Percentiles rank a stretch among this genome's conserved stretches.
These are phyloP conservation scores for Corynascus novoguineensis DNA, from an alignment of 495 filamentous ascomycete species.

Conservation along the genomic window DNA sequence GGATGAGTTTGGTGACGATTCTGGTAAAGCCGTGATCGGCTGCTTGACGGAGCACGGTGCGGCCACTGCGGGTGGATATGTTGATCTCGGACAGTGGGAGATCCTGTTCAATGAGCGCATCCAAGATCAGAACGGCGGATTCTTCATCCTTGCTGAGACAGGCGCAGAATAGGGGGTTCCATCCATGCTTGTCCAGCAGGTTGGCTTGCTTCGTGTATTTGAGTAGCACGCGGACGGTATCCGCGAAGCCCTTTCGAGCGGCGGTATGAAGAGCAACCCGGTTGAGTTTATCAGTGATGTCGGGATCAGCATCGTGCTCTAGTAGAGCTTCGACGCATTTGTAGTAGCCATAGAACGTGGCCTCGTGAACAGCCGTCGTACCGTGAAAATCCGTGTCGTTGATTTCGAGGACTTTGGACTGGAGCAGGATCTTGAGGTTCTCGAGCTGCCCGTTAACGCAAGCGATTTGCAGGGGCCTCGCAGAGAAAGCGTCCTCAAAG, in stretches of 20 bases:
- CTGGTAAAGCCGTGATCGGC: conserved; percentile 19
- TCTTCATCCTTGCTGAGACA: conserved; percentile 15
- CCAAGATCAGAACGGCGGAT: conserved; percentile 16
- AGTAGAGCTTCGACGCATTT: conserved; percentile 16
- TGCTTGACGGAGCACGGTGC: conserved; percentile 25
- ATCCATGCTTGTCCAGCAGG: conserved; percentile 14
- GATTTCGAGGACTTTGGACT: conserved; percentile 14
- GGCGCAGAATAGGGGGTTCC: conserved; percentile 24
- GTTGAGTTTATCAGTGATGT: conserved; percentile 42
- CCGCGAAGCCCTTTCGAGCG: conserved; percentile 38
- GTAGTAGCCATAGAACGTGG: not conserved
- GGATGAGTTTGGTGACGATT: conserved; percentile 16
- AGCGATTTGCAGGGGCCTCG: conserved; percentile 11
- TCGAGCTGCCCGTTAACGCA: conserved; percentile 8
- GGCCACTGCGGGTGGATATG: conserved; percentile 6
- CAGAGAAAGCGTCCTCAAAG: conserved; percentile 7
- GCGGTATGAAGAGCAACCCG: conserved; percentile 53
- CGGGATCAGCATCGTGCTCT: conserved; percentile 26
- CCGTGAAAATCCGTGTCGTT: conserved; percentile 20
- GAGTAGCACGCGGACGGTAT: conserved; percentile 46
- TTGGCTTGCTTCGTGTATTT: conserved; percentile 43
- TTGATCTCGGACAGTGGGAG: conserved; percentile 24
- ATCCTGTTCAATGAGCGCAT: conserved; percentile 13
- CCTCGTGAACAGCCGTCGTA: conserved; percentile 20
- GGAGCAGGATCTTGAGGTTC: conserved; percentile 14